Evolutionary conservation across 75 land plant genomes (phyloP).

Genomic region (Isoetes taiwanensis): DNA sequence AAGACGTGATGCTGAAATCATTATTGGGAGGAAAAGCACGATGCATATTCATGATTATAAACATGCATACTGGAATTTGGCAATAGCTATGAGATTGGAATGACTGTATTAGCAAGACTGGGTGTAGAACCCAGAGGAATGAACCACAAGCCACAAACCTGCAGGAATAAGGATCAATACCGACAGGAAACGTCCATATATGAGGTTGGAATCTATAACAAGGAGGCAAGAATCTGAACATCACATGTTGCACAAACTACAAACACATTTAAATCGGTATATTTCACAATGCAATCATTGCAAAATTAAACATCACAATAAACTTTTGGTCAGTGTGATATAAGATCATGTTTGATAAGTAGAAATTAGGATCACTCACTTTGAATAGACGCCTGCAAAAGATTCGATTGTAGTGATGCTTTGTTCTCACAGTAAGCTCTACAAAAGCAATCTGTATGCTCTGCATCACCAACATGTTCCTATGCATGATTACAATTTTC

Average conservation of each 20-base stretch:
- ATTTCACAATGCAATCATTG: background rate
- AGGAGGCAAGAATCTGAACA: background rate
- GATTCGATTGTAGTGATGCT: conserved; percentile 10
- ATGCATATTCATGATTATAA: no score
- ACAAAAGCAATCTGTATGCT: conserved; percentile 29
- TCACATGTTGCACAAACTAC: background rate
- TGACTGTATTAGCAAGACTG: no score
- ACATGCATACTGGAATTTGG: no score
- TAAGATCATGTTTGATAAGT: no score
- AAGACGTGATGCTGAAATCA: no score
- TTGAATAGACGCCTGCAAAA: conserved; percentile 16
- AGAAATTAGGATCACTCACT: conserved; percentile 17
- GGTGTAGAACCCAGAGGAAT: no score
- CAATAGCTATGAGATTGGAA: no score
- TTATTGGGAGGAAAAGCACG: background rate
- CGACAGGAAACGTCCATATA: background rate
- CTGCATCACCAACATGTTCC: conserved; percentile 16
- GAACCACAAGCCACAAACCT: no score
- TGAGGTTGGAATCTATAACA: background rate
- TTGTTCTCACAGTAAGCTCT: conserved; percentile 21
- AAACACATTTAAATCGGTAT: background rate
- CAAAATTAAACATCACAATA: background rate
- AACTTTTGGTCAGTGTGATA: background rate
- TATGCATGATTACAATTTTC: no score
- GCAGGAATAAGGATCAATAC: no score